phyloP scores from a whole-genome alignment of 352 stramenopile genomes.

The Phytophthora multivora region DNA sequence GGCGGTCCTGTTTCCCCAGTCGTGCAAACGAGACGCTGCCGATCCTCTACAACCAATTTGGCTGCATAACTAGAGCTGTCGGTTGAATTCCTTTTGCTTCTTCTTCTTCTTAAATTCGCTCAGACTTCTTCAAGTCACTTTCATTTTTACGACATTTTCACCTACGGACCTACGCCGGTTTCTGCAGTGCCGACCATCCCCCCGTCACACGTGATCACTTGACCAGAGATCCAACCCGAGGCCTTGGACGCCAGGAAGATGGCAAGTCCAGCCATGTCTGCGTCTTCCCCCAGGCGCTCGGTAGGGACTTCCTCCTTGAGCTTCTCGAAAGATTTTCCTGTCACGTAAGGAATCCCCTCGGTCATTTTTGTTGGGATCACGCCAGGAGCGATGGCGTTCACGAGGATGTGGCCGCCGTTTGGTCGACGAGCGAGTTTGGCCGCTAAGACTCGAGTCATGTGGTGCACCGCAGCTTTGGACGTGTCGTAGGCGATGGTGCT shows the following conservation, averaged over 20 bases:
- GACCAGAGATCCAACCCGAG: slow-evolving; percentile 91
- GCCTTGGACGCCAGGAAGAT: slow-evolving; percentile 93
- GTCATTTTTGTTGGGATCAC: slow-evolving; percentile 93
- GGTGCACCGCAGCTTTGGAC: slow-evolving; percentile 94
- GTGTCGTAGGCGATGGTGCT: slow-evolving; percentile 94
- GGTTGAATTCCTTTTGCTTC: too few relatives aligned
- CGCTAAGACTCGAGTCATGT: slow-evolving; percentile 92
- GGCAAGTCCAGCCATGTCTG: slow-evolving; percentile 94
- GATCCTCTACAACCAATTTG: too few relatives aligned
- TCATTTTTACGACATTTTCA: too few relatives aligned
- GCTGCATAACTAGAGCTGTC: too few relatives aligned
- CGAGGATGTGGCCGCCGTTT: slow-evolving; percentile 90
- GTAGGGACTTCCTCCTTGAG: slow-evolving; percentile 82
- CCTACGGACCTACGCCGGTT: slow-evolving; percentile 40
- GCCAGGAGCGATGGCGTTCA: slow-evolving; percentile 95
- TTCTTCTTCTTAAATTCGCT: too few relatives aligned
- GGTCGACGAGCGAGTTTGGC: slow-evolving; percentile 86
- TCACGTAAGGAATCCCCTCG: slow-evolving; percentile 68
- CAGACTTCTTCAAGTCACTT: too few relatives aligned
- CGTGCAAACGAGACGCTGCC: background rate
- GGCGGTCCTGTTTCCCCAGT: background rate
- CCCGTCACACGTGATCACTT: slow-evolving; percentile 92
- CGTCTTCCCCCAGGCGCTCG: slow-evolving; percentile 75
- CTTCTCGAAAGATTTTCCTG: slow-evolving; percentile 52
- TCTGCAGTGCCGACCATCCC: slow-evolving; percentile 67